phyloP scores from a whole-genome alignment of 306 rosid species.

The Pachyrhizus erosus region DNA sequence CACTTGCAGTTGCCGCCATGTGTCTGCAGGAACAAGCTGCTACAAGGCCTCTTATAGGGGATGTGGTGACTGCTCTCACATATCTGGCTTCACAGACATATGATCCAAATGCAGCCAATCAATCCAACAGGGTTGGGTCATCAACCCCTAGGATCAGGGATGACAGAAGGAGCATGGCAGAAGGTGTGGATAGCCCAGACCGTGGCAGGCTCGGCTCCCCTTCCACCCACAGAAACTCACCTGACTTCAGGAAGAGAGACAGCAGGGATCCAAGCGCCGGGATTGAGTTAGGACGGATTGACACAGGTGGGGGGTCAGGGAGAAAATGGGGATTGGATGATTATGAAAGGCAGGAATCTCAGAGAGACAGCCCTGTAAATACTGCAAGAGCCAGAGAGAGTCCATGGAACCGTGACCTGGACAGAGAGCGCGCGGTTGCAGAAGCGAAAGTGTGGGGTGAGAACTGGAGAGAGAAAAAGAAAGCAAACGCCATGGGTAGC shows the following conservation, averaged over 20 bases:
- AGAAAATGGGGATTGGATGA: constrained; percentile 86
- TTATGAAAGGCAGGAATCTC: constrained; percentile 72
- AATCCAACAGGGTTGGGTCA: constrained; percentile 68
- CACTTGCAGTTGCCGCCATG: constrained; percentile 98
- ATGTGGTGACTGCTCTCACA: constrained; percentile 94
- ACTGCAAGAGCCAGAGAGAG: constrained; percentile 84
- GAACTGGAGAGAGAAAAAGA: constrained; percentile 94
- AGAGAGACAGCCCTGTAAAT: constrained; percentile 80
- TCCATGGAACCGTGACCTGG: constrained; percentile 87
- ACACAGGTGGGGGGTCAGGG: constrained; percentile 83
- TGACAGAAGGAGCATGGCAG: constrained; percentile 71
- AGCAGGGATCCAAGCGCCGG: constrained; percentile 59
- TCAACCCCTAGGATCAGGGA: constrained; percentile 86
- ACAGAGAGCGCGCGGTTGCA: constrained; percentile 94
- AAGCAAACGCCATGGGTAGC: constrained; percentile 81
- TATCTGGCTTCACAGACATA: constrained; percentile 91
- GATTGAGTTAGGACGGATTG: constrained; percentile 62
- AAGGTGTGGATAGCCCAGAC: constrained; percentile 85
- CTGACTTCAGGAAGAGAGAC: constrained; percentile 77
- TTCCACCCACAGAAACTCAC: constrained; percentile 75
- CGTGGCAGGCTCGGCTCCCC: constrained; percentile 76
- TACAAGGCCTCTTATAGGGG: constrained; percentile 93
- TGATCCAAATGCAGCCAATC: constrained; percentile 70
- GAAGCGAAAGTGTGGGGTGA: constrained; percentile 98
- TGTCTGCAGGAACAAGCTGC: constrained; percentile 98